phyloP scores from a whole-genome alignment of 2,329 filamentous ascomycete genomes.

The Fusarium coffeatum region DNA sequence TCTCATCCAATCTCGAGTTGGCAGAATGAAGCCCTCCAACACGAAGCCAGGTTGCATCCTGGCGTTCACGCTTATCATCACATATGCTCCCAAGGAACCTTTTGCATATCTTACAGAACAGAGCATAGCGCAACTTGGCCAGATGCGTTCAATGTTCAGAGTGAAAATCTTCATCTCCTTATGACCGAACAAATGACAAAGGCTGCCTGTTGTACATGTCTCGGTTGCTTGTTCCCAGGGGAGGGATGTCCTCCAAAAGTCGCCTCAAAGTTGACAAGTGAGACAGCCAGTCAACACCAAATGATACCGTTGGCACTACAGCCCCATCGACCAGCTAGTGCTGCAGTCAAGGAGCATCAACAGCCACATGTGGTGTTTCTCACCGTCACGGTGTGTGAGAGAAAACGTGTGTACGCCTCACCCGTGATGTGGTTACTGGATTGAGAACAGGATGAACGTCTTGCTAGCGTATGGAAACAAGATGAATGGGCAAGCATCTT shows the following conservation, averaged over 20 bases:
- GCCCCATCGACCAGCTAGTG: neutral
- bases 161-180: slow-evolving; percentile 9
- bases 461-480: slow-evolving; percentile 10
- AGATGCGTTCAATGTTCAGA: neutral
- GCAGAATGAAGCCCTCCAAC: slow-evolving; percentile 32
- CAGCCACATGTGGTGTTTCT: slow-evolving; percentile 19
- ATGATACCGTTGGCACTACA: neutral
- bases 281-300: neutral
- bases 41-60: slow-evolving; percentile 2
- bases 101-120: slow-evolving; percentile 4
- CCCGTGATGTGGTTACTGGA: slow-evolving; percentile 14
- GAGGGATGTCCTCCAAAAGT: neutral
- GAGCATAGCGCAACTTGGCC: slow-evolving; percentile 5
- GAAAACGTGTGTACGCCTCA: slow-evolving; percentile 4
- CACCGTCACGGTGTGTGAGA: slow-evolving; percentile 6
- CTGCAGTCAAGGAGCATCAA: slow-evolving; percentile 1
- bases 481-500: slow-evolving; percentile 11
- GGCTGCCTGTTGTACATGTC: neutral
- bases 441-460: slow-evolving; percentile 8
- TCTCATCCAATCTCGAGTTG: slow-evolving; percentile 29
- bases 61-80: slow-evolving; percentile 7
- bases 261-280: neutral
- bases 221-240: neutral
- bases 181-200: slow-evolving; percentile 12
- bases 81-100: slow-evolving; percentile 5